A percentile compares a stretch with the other conserved stretches of the same genome.
Evolutionary conservation across 345 rosid species (phyloP).

Genomic region (Sonneratia alba): DNA sequence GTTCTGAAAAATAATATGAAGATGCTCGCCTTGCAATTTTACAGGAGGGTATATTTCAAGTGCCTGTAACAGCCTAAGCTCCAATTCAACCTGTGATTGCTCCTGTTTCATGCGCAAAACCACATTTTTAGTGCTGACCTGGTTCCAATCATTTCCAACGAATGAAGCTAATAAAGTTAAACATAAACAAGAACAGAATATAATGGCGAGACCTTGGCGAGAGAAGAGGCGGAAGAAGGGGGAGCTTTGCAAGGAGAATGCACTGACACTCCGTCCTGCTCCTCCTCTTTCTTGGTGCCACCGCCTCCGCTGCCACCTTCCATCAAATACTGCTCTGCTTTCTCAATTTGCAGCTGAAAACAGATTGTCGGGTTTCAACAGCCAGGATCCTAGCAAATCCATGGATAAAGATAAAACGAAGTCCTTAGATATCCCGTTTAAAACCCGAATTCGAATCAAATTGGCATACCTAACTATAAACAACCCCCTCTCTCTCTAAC

Average conservation of each 20-base stretch:
- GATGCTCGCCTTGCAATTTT: conserved; percentile 57
- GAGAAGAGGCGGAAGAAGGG: conserved; percentile 92
- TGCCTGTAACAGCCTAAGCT: conserved; percentile 82
- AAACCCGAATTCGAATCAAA: neutral
- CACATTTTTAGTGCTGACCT: neutral
- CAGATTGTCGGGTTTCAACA: neutral
- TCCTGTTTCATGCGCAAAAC: conserved; percentile 33
- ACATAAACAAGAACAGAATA: neutral
- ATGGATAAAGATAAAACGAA: too few relatives aligned
- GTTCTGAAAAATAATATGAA: neutral
- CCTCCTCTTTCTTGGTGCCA: conserved; percentile 46
- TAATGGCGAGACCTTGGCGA: conserved; percentile 50
- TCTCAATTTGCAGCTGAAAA: neutral
- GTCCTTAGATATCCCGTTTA: too few relatives aligned
- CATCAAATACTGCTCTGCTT: neutral
- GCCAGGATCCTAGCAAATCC: neutral
- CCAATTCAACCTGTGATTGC: conserved; percentile 91
- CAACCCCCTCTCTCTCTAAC: neutral
- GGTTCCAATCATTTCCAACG: neutral
- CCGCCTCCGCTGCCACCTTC: conserved; percentile 15
- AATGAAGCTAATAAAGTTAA: neutral
- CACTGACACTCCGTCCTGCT: conserved; percentile 86
- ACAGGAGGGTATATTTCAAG: conserved; percentile 84
- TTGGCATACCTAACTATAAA: neutral
- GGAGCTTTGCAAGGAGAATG: conserved; percentile 95